Evolutionary conservation across 2,329 filamentous ascomycete genomes (phyloP), one percentile per base, ranked within the genome.

Genomic region (Xylaria sp.): DNA sequence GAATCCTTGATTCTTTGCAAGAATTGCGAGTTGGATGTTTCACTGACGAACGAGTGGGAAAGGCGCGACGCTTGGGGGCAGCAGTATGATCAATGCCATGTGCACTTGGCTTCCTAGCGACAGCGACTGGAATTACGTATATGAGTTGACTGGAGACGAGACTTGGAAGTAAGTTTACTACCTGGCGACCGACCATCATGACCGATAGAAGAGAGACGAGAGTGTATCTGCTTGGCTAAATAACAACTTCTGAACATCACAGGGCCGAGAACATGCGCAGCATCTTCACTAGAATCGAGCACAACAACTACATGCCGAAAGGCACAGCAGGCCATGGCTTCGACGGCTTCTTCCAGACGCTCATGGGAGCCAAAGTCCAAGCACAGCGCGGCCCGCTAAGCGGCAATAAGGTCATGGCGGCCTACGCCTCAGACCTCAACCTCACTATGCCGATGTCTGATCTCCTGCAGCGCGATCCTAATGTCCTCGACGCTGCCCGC

Each of bases 21-120:
- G 20, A 9, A 9, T 4, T 1, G 41, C 1, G 28, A 1, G 20
- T 15, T 13, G 13, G 3, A 48, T 44, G 10, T 28, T 23, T 41
- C 12, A 18, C 59, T 69, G 31, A 69, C 50, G 15, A 55, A 12
- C 20, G 6, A 55, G 18, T 28, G 6, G 6, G 12, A 52, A 66
- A 66, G 67, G 67, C 20, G 76, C 66, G 20, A 73, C 73, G 1
- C 64, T 78, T 28, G 76, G 76, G 6, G 76, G 76, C 2, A 76
- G 74, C n/a, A 73, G 74, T 20, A 72, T 74, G 57, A 72, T 74
- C 18, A 74, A 73, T 56, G 67, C 67, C 10, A 69, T 69, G 67
- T 67, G 63, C 51, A 61, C 55, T 41, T 69, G 67, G 67, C 63
- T 74, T 2, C 72, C 73, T 1, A 72, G 69, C 25, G 72, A 74